These are phyloP conservation scores for Phytophthora sp. DNA, from an alignment of 352 stramenopile species.

Conservation along the genomic window DNA sequence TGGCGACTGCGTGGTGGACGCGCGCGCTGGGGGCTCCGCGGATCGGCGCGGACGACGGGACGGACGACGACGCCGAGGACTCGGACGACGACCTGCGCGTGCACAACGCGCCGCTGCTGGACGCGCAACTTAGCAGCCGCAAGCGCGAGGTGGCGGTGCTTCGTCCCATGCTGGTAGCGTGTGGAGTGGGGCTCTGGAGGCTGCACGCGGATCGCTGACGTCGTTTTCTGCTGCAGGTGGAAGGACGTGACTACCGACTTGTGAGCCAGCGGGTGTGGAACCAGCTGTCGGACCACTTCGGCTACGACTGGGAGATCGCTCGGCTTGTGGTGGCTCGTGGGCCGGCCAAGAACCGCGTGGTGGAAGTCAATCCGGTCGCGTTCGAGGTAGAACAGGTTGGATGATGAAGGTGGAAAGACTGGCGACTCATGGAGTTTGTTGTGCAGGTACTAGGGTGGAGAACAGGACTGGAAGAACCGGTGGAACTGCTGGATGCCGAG, in stretches of 20 bases:
- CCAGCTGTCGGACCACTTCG: constrained; percentile 60
- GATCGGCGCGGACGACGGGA: constrained; percentile 31
- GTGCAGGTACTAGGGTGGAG: constrained; percentile 36
- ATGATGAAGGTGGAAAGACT: no score
- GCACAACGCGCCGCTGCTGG: constrained; percentile 57
- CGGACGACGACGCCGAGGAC: constrained; percentile 45
- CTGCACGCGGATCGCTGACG: neutral
- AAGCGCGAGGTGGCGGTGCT: constrained; percentile 58
- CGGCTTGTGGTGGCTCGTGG: constrained; percentile 61
- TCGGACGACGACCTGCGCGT: constrained; percentile 28
- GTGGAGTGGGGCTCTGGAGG: neutral
- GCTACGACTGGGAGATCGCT: constrained; percentile 77
- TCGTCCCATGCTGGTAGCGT: constrained; percentile 55
- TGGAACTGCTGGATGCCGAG: constrained; percentile 36
- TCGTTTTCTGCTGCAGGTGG: constrained; percentile 36
- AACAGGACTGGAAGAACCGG: constrained; percentile 24
- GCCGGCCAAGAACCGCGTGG: constrained; percentile 39
- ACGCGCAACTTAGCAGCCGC: constrained; percentile 49
- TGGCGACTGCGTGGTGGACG: constrained; percentile 62
- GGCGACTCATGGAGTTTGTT: constrained; percentile 2
- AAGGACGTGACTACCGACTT: constrained; percentile 65
- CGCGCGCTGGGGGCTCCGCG: constrained; percentile 28
- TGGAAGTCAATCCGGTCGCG: constrained; percentile 75
- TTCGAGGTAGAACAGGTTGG: no score
- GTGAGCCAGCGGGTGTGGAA: constrained; percentile 81